Conservation (phyloP, 2,329 filamentous ascomycete species). For the Helminthosporium solani region DNA sequence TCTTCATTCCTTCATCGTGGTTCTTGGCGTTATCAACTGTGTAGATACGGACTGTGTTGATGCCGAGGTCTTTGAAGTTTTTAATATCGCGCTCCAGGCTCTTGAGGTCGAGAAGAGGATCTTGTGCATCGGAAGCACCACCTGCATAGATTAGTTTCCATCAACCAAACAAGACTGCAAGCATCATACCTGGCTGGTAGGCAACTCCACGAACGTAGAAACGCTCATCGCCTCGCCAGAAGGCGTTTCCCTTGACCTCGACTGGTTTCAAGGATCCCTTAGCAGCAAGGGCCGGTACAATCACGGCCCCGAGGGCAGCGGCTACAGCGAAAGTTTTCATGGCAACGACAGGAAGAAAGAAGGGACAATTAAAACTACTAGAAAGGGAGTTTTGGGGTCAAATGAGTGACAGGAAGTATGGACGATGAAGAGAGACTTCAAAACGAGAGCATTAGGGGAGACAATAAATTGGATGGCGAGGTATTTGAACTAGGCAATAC, state of each 20-base stretch:
- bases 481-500: conserved; percentile 36
- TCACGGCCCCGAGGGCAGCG: conserved; percentile 26
- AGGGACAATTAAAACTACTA: conserved; percentile 31
- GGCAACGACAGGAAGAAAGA: conserved; percentile 5
- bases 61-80: conserved; percentile 78
- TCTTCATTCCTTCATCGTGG: conserved; percentile 83
- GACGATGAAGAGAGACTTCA: conserved; percentile 24
- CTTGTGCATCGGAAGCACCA: conserved; percentile 50
- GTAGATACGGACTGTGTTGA: conserved; percentile 93
- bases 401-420: conserved; percentile 41
- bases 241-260: conserved; percentile 63
- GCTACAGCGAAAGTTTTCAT: conserved; percentile 37
- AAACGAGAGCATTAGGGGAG: conserved; percentile 26
- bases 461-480: conserved; percentile 19
- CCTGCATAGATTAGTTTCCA: conserved; percentile 28
- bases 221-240: conserved; percentile 61
- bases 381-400: conserved; percentile 24
- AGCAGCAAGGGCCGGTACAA: conserved; percentile 29
- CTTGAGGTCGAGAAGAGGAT: conserved; percentile 71
- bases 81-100: conserved; percentile 75
- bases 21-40: conserved; percentile 81
- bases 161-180: neutral
- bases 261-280: conserved; percentile 52
- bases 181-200: conserved; percentile 61
- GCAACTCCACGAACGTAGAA: conserved; percentile 64